phyloP scores from a whole-genome alignment of 2,329 filamentous ascomycete genomes.

The Ascocoryne sarcoides region DNA sequence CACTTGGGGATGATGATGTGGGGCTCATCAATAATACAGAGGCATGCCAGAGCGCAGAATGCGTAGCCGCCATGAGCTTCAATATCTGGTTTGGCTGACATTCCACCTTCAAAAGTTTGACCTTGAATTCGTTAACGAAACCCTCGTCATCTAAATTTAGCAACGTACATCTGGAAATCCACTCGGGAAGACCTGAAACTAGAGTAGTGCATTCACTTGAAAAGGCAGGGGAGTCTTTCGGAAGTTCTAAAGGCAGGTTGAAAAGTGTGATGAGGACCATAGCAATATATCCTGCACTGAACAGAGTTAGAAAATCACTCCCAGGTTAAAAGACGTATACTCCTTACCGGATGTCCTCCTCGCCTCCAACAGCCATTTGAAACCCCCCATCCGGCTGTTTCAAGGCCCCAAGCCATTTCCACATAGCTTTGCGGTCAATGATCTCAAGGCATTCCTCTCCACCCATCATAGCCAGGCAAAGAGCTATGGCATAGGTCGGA shows the following conservation, averaged over 20 bases:
- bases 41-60: constrained; percentile 84
- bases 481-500: constrained; percentile 74
- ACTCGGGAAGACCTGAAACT: constrained; percentile 65
- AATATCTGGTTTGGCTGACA: constrained; percentile 67
- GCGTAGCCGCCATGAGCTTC: constrained; percentile 97
- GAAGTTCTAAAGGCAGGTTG: constrained; percentile 71
- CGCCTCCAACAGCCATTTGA: constrained; percentile 73
- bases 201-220: constrained; percentile 56
- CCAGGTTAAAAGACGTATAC: neutral
- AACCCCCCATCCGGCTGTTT: constrained; percentile 91
- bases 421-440: constrained; percentile 77
- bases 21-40: constrained; percentile 77
- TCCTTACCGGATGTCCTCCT: constrained; percentile 78
- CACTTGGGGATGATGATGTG: constrained; percentile 65
- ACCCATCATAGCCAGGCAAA: constrained; percentile 71
- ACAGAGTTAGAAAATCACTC: neutral
- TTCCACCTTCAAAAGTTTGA: constrained; percentile 92
- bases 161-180: constrained; percentile 67
- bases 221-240: constrained; percentile 60
- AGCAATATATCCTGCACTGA: constrained; percentile 83
- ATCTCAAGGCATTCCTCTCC: constrained; percentile 64
- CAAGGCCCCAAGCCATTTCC: constrained; percentile 78
- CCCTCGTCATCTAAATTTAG: too few relatives aligned
- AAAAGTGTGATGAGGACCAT: constrained; percentile 76
- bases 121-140: constrained; percentile 43